Conservation (phyloP, 2,329 filamentous ascomycete genomes). For the Cladophialophora chaetospira region DNA sequence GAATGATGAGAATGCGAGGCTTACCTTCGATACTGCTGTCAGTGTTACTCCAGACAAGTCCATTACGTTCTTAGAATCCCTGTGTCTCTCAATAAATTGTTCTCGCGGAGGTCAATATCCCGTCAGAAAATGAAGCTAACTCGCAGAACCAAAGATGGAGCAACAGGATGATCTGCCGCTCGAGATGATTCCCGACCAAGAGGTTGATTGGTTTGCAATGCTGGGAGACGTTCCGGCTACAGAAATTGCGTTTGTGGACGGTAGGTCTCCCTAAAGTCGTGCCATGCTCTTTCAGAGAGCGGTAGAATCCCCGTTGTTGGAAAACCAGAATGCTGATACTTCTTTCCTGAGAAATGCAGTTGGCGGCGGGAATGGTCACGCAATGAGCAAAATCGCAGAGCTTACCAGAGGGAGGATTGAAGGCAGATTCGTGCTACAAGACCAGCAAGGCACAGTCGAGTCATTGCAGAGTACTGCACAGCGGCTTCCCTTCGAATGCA, state of each 20-base stretch:
- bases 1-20: background rate
- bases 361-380: background rate
- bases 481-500: background rate
- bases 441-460: background rate
- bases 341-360: too few relatives aligned
- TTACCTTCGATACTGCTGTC: background rate
- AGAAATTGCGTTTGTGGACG: background rate
- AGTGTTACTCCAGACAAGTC: too few relatives aligned
- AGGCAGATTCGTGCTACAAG: background rate
- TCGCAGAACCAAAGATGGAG: background rate
- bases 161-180: background rate
- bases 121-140: background rate
- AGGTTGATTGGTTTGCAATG: background rate
- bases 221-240: background rate
- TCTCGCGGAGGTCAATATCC: too few relatives aligned
- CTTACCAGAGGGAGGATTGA: background rate
- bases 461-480: background rate
- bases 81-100: too few relatives aligned
- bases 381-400: background rate
- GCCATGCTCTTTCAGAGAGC: too few relatives aligned
- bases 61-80: too few relatives aligned
- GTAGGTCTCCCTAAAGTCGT: too few relatives aligned
- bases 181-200: background rate
- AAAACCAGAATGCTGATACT: too few relatives aligned
- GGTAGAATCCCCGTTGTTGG: too few relatives aligned